phyloP scores from a whole-genome alignment of 2,329 filamentous ascomycete genomes.

The Cordyceps sp. region DNA sequence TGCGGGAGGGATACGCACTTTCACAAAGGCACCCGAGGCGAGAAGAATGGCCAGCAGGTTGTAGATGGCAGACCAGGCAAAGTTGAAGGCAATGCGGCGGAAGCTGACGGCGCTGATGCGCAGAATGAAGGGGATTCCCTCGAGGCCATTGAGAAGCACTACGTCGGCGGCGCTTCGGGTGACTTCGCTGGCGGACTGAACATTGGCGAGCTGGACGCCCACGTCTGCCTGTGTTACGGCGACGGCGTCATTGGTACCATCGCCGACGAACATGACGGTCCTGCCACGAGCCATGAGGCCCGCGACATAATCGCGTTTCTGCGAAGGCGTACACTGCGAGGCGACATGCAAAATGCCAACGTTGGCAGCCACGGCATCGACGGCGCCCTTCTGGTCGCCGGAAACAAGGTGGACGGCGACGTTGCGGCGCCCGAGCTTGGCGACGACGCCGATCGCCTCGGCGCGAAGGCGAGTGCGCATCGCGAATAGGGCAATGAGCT shows the following conservation, averaged over 20 bases:
- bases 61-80: constrained; percentile 44
- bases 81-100: constrained; percentile 39
- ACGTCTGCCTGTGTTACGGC: constrained; percentile 43
- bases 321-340: constrained; percentile 28
- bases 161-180: constrained; percentile 39
- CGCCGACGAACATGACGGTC: constrained; percentile 39
- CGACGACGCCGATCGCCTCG: constrained; percentile 26
- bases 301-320: constrained; percentile 37
- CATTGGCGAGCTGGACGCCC: constrained; percentile 39
- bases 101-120: constrained; percentile 22
- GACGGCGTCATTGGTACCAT: constrained; percentile 48
- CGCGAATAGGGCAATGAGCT: constrained; percentile 28
- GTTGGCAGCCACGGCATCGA: constrained; percentile 29
- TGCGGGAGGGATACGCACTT: constrained; percentile 28
- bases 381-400: constrained; percentile 34
- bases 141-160: constrained; percentile 34
- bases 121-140: constrained; percentile 32
- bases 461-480: constrained; percentile 20
- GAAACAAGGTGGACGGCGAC: constrained; percentile 38
- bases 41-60: constrained; percentile 44
- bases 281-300: constrained; percentile 14
- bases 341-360: constrained; percentile 20
- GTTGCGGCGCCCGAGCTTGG: constrained; percentile 24
- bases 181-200: constrained; percentile 28
- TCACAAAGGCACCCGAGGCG: constrained; percentile 39